These are phyloP conservation scores for Penicillium longicatenatum DNA, from an alignment of 495 filamentous ascomycete genomes.

Conservation along the genomic window DNA sequence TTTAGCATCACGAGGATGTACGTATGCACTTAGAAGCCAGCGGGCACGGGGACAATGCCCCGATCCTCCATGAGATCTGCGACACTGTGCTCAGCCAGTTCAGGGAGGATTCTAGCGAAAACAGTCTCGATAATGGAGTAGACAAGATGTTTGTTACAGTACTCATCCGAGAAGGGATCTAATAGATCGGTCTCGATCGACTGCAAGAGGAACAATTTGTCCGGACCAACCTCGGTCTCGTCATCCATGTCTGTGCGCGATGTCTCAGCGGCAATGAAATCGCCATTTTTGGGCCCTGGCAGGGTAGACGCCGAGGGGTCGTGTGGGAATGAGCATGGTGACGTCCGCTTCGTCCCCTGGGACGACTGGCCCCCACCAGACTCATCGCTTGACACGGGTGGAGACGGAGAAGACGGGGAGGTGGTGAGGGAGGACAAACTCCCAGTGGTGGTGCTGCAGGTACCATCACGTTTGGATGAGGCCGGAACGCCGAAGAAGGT, in stretches of 20 bases:
- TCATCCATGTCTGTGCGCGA: conserved; percentile 12
- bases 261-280: conserved; percentile 3
- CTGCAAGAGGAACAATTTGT: conserved; percentile 42
- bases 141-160: conserved; percentile 87
- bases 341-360: conserved; percentile 12
- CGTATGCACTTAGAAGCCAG: conserved; percentile 11
- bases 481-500: conserved; percentile 38
- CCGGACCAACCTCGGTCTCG: conserved; percentile 29
- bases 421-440: conserved; percentile 16
- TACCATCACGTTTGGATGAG: conserved; percentile 23
- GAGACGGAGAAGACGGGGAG: conserved; percentile 4
- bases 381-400: conserved; percentile 14
- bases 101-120: conserved; percentile 77
- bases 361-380: conserved; percentile 7
- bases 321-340: conserved; percentile 3
- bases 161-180: conserved; percentile 75
- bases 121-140: conserved; percentile 77
- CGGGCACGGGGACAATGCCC: conserved; percentile 40
- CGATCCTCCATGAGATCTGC: conserved; percentile 73
- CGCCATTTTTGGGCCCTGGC: neutral
- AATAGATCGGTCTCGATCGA: conserved; percentile 57
- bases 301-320: conserved; percentile 4
- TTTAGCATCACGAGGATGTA: neutral
- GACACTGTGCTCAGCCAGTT: conserved; percentile 74
- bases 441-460: conserved; percentile 30